These are phyloP conservation scores for Chlorella sorokiniana DNA, from an alignment of 139 green algal species.

Conservation along the genomic window DNA sequence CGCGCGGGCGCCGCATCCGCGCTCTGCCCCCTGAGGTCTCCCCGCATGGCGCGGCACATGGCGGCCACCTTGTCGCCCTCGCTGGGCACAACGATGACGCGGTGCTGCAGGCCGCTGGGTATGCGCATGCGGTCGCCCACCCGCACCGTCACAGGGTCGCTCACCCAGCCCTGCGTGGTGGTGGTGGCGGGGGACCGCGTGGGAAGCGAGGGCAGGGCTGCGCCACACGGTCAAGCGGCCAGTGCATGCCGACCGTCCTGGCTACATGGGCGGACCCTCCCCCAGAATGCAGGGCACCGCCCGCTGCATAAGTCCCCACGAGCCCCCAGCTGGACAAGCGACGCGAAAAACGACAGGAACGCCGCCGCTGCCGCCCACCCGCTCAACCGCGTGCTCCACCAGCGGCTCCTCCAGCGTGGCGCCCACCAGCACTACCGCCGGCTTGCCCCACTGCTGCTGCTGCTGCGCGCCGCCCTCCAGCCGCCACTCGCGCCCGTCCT, in stretches of 20 bases:
- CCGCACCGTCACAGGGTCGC: constrained; percentile 57
- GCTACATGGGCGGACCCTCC: too few relatives aligned
- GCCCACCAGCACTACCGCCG: constrained; percentile 71
- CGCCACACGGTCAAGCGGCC: neutral
- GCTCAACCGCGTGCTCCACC: constrained; percentile 35
- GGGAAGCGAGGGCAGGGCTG: neutral
- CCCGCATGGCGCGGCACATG: constrained; percentile 61
- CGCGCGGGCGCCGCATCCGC: constrained; percentile 58
- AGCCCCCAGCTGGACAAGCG: too few relatives aligned
- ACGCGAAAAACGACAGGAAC: too few relatives aligned
- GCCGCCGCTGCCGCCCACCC: neutral
- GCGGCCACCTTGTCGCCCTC: constrained; percentile 50
- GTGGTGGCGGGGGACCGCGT: neutral
- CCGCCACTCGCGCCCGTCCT: neutral
- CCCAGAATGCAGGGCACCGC: too few relatives aligned
- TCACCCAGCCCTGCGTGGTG: constrained; percentile 58
- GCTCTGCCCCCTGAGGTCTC: constrained; percentile 56
- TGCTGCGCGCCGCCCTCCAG: neutral
- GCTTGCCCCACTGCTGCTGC: constrained; percentile 36
- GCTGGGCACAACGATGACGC: constrained; percentile 53
- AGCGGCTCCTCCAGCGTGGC: constrained; percentile 65
- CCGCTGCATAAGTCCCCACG: too few relatives aligned
- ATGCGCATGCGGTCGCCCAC: constrained; percentile 44
- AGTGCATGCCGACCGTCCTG: too few relatives aligned
- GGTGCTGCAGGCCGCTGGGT: constrained; percentile 52